Base-by-base conservation (phyloP, 2,329 filamentous ascomycete species). In the Nigrospora sphaerica region DNA sequence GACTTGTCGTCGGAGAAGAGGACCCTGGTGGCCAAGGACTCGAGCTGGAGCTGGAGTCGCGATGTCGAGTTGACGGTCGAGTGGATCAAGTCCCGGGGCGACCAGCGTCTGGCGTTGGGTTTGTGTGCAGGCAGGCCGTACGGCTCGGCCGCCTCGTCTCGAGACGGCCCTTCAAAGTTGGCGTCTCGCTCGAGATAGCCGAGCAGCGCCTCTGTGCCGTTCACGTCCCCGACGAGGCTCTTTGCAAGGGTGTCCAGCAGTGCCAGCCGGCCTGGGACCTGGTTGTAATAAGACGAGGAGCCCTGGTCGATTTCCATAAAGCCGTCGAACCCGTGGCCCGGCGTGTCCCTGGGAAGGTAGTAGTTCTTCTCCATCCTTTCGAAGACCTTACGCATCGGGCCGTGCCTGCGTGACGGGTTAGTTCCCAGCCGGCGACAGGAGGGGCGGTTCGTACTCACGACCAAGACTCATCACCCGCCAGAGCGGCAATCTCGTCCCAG, bases 41-140 rank as follows among this genome's bases (percentile, higher is more conserved):
- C 49, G 18, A 55, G 40, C 14, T 51, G 51, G n/a, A 55, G 36
- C 54, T 65, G 53, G 58, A 74, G 45, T 65, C 70, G 2, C 67
- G 75, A 44, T 60, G 19, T 44, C 17, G 42, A 13, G n/a, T 16
- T 44, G 10, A 18, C 6, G 23, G 33, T 44, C 5, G 42, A 32
- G 19, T 71, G 31, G 45, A 72, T 77, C 57, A 68, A 72, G 46
- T 78, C 76, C 55, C 67, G 74, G 36, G 74, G 66, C 45, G 73
- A 77, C 32, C 63, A 55, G 28, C 53, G 50, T 12, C 34, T 13
- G 48, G 43, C 33, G 34, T 46, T 12, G 11, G 48, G 49, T 16
- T 49, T 49, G 42, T 55, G 53, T 12, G 41, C 41, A 18, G 53
- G 52, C n/a, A 55, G 18, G 6, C 52, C 53, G 37, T 49, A 54